These are phyloP conservation scores for Santalum album DNA, from an alignment of 164 flowering plant genomes.

Conservation along the genomic window DNA sequence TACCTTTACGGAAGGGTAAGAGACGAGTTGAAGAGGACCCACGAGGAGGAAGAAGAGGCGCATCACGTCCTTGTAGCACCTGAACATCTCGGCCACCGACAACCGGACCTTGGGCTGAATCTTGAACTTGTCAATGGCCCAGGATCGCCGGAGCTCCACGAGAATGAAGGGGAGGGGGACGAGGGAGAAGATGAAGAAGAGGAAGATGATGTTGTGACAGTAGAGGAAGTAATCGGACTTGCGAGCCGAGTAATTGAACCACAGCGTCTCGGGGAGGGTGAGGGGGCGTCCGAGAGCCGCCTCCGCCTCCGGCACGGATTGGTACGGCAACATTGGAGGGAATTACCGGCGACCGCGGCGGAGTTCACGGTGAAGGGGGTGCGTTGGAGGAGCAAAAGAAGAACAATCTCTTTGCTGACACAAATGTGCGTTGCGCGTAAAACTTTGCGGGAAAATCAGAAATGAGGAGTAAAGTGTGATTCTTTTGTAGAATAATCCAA, in stretches of 20 bases:
- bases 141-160: constrained; percentile 28
- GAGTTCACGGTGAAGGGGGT: neutral
- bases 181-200: constrained; percentile 57
- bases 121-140: constrained; percentile 40
- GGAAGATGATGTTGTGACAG: constrained; percentile 67
- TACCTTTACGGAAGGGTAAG: constrained; percentile 61
- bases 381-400: no score
- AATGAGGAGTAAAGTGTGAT: no score
- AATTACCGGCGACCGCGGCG: neutral
- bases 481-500: no score
- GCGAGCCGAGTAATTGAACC: constrained; percentile 67
- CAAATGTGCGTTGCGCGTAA: no score
- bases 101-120: constrained; percentile 69
- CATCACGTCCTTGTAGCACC: constrained; percentile 72
- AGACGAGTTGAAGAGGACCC: constrained; percentile 80
- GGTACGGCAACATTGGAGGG: constrained; percentile 61
- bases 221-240: constrained; percentile 62
- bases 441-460: no score
- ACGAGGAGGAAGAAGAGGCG: constrained; percentile 48
- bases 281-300: constrained; percentile 48
- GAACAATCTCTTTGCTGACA: no score
- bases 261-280: constrained; percentile 54
- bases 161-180: constrained; percentile 55
- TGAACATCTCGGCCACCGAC: constrained; percentile 27
- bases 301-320: constrained; percentile 46